Conservation (phyloP, 2,329 filamentous ascomycete species). For the Botrytis squamosa region DNA sequence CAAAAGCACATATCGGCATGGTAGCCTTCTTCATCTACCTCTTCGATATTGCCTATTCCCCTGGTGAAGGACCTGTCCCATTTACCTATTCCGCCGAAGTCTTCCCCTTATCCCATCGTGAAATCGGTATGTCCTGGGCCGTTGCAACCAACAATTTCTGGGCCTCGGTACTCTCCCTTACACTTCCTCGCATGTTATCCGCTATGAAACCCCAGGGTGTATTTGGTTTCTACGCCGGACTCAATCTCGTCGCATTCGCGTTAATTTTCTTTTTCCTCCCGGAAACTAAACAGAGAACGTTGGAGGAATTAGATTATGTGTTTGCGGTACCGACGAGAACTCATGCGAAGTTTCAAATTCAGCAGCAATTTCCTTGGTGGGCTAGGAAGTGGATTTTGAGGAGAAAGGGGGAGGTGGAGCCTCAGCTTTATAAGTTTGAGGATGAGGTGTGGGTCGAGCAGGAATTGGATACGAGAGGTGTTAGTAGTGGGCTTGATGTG, state of each 20-base stretch:
- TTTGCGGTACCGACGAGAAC: conserved; percentile 40
- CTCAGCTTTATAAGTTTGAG: conserved; percentile 20
- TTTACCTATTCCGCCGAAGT: conserved; percentile 64
- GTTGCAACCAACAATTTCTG: conserved; percentile 61
- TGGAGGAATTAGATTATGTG: conserved; percentile 47
- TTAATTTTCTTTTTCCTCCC: conserved; percentile 58
- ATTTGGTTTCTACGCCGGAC: conserved; percentile 54
- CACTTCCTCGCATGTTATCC: conserved; percentile 34
- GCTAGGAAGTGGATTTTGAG: conserved; percentile 27
- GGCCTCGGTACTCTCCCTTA: conserved; percentile 63
- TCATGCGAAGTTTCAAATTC: conserved; percentile 36
- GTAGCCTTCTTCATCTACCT: conserved; percentile 64
- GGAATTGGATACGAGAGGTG: conserved; percentile 4
- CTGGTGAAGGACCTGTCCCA: conserved; percentile 61
- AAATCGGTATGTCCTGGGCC: conserved; percentile 63
- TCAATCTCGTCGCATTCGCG: conserved; percentile 54
- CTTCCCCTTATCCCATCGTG: conserved; percentile 62
- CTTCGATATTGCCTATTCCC: conserved; percentile 65
- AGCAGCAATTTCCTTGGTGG: conserved; percentile 34
- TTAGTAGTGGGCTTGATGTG: neutral
- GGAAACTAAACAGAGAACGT: conserved; percentile 54
- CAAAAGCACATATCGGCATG: conserved; percentile 48
- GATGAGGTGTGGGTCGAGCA: conserved; percentile 16
- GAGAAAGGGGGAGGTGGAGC: conserved; percentile 37
- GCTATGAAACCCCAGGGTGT: conserved; percentile 40